Base-by-base conservation (phyloP, 2,329 filamentous ascomycete species). In the Stagonosporopsis vannaccii region DNA sequence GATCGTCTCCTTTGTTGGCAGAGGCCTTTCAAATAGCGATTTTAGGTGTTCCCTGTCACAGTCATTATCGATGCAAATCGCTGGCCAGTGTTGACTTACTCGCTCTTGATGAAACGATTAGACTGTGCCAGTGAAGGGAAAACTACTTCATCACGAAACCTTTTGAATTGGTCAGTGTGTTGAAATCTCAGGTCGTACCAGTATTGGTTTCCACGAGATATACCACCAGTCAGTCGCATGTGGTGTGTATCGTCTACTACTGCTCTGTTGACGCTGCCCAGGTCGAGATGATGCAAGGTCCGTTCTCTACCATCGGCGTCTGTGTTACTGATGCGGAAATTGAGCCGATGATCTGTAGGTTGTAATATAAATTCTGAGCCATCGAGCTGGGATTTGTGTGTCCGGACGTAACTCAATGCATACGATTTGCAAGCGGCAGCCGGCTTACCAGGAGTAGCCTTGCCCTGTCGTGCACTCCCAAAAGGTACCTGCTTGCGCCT, bases 161-260 rank as follows among this genome's bases (percentile, higher is more conserved):
- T 2, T 32, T 32, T 2, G 20, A 67, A 62, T n/a, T 65, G 50
- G 0, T 32, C 1, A 2, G 39, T 19, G 3, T 63, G 12, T 11
- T 37, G 22, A 44, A 75, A 74, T 13, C 63, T 22, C 7, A 75
- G 39, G 37, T 74, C 71, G 45, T 63, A 59, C 33, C 52, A 56
- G 22, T 55, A 43, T 4, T 7, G 26, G 19, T 58, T 55, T 5
- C 58, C 60, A 12, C 65, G 37, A 4, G 6, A 6, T 11, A 42
- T 30, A 12, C 62, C 33, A 1, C 71, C 69, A 17, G 32, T 28
- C 3, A 75, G 28, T 17, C 71, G 66, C 32, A 73, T 60, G 8
- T 59, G 59, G 7, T 56, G 48, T 3, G 28, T 33, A 12, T 60
- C 26, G 35, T 74, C 71, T n/a, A 59, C 48, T 0, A 41, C 0